Conservation (phyloP, 331 rosid genomes). For the Rosa hybrid region DNA sequence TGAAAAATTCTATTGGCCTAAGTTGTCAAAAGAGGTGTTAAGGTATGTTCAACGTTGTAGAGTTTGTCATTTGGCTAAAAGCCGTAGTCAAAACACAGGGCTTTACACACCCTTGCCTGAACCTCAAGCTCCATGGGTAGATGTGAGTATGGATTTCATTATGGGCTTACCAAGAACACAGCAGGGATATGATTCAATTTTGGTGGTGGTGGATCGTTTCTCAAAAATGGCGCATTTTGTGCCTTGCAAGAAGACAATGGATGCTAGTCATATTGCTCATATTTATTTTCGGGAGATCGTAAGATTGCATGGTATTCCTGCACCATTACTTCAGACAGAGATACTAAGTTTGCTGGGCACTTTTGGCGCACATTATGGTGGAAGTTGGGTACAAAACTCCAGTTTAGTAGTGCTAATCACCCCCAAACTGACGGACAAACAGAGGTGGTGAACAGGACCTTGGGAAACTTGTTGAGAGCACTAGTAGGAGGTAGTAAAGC, state of each 20-base stretch:
- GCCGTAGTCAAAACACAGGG: neutral
- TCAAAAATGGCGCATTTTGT: no score
- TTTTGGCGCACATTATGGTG: no score
- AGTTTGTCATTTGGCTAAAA: neutral
- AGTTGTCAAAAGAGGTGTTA: neutral
- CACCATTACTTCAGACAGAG: no score
- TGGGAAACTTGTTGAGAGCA: neutral
- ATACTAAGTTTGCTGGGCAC: no score
- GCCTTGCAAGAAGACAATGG: no score
- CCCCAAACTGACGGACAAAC: neutral
- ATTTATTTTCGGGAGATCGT: no score
- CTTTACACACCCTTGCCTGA: neutral
- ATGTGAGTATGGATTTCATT: neutral
- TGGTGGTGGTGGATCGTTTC: no score
- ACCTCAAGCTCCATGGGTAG: neutral
- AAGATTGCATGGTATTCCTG: no score
- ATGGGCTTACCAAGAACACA: neutral
- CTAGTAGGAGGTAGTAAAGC: neutral
- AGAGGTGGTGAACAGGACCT: neutral
- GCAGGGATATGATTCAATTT: neutral
- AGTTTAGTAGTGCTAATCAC: neutral
- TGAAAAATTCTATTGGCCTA: neutral
- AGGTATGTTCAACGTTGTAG: neutral
- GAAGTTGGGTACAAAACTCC: neutral
- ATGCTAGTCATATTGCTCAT: no score